These are phyloP conservation scores for Ephemerocybe angulata DNA, from an alignment of 768 basidiomycete genomes.

Conservation along the genomic window DNA sequence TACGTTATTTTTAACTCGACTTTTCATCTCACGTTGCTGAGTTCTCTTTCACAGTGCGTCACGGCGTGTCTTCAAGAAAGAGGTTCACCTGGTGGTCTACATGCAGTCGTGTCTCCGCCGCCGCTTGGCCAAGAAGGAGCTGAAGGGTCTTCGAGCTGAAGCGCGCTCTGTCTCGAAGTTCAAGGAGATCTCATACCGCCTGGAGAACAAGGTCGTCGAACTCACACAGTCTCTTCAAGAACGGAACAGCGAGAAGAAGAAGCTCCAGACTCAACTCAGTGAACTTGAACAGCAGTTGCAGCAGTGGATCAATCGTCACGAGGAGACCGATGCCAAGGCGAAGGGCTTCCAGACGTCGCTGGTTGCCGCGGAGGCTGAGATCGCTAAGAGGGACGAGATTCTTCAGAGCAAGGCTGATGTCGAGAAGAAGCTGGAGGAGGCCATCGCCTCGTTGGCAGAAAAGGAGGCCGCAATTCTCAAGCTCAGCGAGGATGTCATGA, in stretches of 20 bases:
- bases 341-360: constrained; percentile 72
- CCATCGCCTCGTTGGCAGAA: constrained; percentile 65
- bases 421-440: constrained; percentile 79
- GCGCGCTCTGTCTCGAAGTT: constrained; percentile 97
- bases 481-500: constrained; percentile 71
- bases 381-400: constrained; percentile 69
- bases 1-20: constrained; percentile 40
- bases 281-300: constrained; percentile 84
- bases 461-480: constrained; percentile 83
- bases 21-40: constrained; percentile 11
- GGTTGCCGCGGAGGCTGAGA: constrained; percentile 65
- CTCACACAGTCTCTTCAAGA: constrained; percentile 91
- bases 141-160: constrained; percentile 80
- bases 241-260: constrained; percentile 88
- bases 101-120: constrained; percentile 92
- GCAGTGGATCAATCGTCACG: constrained; percentile 82
- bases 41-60: constrained; percentile 40
- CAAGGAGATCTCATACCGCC: constrained; percentile 95
- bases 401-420: constrained; percentile 72
- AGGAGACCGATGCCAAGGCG: constrained; percentile 74
- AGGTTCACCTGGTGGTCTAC: constrained; percentile 73
- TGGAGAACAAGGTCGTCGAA: constrained; percentile 99
- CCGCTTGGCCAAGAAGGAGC: constrained; percentile 78
- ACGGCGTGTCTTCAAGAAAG: constrained; percentile 50
- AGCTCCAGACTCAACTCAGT: constrained; percentile 67